Conservation (phyloP, 2,329 filamentous ascomycete genomes). For the Ophiostoma sp. region DNA sequence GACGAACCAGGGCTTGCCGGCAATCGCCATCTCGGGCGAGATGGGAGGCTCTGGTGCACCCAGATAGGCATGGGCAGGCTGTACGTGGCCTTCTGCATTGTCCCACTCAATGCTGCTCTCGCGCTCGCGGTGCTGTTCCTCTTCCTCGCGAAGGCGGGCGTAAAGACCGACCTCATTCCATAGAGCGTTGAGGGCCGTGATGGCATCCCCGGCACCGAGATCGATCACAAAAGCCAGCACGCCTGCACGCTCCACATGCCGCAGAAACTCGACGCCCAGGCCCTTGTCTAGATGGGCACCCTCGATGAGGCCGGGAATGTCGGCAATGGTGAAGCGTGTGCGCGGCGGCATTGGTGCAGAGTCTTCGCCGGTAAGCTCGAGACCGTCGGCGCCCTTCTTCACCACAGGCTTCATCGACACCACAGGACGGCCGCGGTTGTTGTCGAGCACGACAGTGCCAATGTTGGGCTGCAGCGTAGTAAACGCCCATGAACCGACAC, state of each 20-base stretch:
- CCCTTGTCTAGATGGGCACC: slow-evolving; percentile 89
- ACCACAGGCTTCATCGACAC: slow-evolving; percentile 29
- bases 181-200: slow-evolving; percentile 69
- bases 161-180: slow-evolving; percentile 92
- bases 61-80: slow-evolving; percentile 16
- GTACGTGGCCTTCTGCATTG: slow-evolving; percentile 24
- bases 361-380: slow-evolving; percentile 34
- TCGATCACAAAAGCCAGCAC: slow-evolving; percentile 94
- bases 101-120: slow-evolving; percentile 54
- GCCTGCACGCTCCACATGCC: slow-evolving; percentile 88
- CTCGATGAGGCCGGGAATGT: slow-evolving; percentile 90
- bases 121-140: slow-evolving; percentile 60
- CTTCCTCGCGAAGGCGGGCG: slow-evolving; percentile 69
- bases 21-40: slow-evolving; percentile 60
- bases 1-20: slow-evolving; percentile 95
- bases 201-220: slow-evolving; percentile 71
- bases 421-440: slow-evolving; percentile 69
- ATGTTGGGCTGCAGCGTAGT: slow-evolving; percentile 90
- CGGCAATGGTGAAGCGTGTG: slow-evolving; percentile 84
- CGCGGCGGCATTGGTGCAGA: slow-evolving; percentile 45
- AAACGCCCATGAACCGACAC: slow-evolving; percentile 93
- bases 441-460: slow-evolving; percentile 88
- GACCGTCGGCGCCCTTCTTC: slow-evolving; percentile 32
- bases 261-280: slow-evolving; percentile 82
- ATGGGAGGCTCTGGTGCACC: slow-evolving; percentile 20